These are phyloP conservation scores for Pelargonium australe DNA, from an alignment of 441 rosid species.

Conservation along the genomic window DNA sequence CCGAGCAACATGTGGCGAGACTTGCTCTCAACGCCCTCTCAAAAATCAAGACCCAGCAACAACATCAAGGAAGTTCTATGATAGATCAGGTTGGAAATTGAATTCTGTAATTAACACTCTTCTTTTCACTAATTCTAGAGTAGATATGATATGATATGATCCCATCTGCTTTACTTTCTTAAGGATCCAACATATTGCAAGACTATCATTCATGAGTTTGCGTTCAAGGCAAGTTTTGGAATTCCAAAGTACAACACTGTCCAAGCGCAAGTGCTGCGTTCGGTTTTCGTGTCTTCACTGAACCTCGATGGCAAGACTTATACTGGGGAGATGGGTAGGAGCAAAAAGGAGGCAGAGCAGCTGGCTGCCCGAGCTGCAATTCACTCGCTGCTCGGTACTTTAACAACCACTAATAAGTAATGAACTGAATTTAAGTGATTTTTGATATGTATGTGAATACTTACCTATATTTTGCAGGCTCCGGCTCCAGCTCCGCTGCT, in stretches of 20 bases:
- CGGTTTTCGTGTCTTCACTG: conserved; percentile 19
- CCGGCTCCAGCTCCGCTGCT: conserved; percentile 13
- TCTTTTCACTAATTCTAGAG: not conserved
- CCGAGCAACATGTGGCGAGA: conserved; percentile 26
- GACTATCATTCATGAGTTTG: conserved; percentile 21
- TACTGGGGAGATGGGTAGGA: conserved; percentile 15
- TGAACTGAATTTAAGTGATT: not conserved
- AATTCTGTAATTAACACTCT: no score
- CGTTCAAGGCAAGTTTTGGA: conserved; percentile 8
- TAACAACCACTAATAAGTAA: not conserved
- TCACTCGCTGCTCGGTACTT: conserved; percentile 23
- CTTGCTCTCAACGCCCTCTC: conserved; percentile 15
- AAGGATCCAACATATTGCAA: conserved; percentile 19
- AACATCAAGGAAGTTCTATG: not conserved
- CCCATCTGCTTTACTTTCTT: not conserved
- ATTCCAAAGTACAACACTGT: conserved; percentile 19
- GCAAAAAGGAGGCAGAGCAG: conserved; percentile 29
- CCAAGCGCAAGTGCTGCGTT: not conserved
- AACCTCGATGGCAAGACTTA: conserved; percentile 17
- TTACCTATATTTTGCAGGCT: conserved; percentile 10
- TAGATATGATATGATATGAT: not conserved
- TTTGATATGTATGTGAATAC: not conserved
- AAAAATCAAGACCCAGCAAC: no score
- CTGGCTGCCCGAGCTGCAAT: conserved; percentile 20
- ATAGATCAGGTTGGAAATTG: conserved; percentile 12